Evolutionary conservation across 2,329 filamentous ascomycete genomes (phyloP).

Genomic region (Fusarium napiforme): DNA sequence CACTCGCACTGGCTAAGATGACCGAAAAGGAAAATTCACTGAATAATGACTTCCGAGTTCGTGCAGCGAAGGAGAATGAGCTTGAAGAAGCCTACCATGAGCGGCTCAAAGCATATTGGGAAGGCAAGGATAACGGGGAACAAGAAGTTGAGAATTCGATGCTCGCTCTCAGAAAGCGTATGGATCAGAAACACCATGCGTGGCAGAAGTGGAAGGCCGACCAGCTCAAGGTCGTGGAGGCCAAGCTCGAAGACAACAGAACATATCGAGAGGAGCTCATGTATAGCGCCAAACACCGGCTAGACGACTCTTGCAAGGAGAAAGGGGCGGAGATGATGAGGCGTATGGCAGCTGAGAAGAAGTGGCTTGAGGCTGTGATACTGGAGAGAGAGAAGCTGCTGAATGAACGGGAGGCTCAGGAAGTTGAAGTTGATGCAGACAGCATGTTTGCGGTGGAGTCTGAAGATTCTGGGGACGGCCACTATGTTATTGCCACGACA

Average conservation of each 20-base stretch:
- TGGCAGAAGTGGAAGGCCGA: conserved; percentile 56
- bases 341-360: conserved; percentile 56
- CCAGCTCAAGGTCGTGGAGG: conserved; percentile 53
- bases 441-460: conserved; percentile 45
- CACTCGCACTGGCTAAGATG: conserved; percentile 45
- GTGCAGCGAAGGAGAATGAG: conserved; percentile 54
- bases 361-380: conserved; percentile 59
- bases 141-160: conserved; percentile 49
- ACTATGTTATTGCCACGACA: conserved; percentile 1
- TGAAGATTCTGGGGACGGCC: conserved; percentile 13
- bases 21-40: conserved; percentile 50
- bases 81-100: conserved; percentile 58
- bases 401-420: conserved; percentile 53
- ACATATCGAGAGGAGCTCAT: conserved; percentile 56
- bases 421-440: conserved; percentile 56
- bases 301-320: conserved; percentile 45
- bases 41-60: conserved; percentile 54
- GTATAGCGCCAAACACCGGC: conserved; percentile 51
- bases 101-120: conserved; percentile 54
- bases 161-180: conserved; percentile 49
- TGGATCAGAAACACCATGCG: conserved; percentile 55
- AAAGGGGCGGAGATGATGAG: conserved; percentile 47
- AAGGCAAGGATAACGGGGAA: conserved; percentile 48
- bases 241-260: conserved; percentile 53
- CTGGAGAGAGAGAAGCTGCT: conserved; percentile 58